Evolutionary conservation across 176 grass and related monocot species (phyloP), one percentile per base, ranked within the genome.

Genomic region (Cenchrus fungigraminus): DNA sequence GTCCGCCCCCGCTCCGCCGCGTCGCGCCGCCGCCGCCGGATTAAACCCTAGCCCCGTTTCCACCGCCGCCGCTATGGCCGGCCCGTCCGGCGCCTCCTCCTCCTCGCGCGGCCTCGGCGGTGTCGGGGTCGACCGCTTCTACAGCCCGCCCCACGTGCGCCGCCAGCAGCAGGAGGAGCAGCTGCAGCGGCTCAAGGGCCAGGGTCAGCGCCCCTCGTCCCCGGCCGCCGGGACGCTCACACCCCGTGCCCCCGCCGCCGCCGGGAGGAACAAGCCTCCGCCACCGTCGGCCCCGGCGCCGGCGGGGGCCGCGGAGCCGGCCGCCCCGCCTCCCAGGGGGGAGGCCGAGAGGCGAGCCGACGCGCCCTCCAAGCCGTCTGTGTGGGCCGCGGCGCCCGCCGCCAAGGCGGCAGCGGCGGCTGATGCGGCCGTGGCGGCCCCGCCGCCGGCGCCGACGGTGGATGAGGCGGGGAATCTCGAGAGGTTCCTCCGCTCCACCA

Each of bases 401-500:
- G 64, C 34, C 9, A 84, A 78, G 69, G 9, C 16, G 3, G 44
- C 57, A 14, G 52, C 53, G 59, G 20, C 59, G n/a, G 22, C 71
- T 8, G 71, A 17, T 17, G 25, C 47, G 37, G 15, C 6, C 72
- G 28, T 0, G 3, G 8, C 0, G 3, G 4, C 63, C 4, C 47
- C 46, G 44, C 9, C 29, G 11, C 25, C 16, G 7, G 6, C 65
- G 67, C 44, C n/a, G 12, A 0, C 9, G 19, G 15, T 6, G 15
- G 88, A 85, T 0, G 83, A 80, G 71, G 82, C 61, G 50, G 88
- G 88, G 84, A 97, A 97, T 83, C 85, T 97, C 29, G 84, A 93
- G 77, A 83, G 92, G 71, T 95, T 97, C 82, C 84, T 97, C 70
- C 83, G 90, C 57, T 89, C 88, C 54, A 93, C 92, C 49, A 95